Conservation (phyloP, 805 yeast genomes). For the Metschnikowia santaceciliae region DNA sequence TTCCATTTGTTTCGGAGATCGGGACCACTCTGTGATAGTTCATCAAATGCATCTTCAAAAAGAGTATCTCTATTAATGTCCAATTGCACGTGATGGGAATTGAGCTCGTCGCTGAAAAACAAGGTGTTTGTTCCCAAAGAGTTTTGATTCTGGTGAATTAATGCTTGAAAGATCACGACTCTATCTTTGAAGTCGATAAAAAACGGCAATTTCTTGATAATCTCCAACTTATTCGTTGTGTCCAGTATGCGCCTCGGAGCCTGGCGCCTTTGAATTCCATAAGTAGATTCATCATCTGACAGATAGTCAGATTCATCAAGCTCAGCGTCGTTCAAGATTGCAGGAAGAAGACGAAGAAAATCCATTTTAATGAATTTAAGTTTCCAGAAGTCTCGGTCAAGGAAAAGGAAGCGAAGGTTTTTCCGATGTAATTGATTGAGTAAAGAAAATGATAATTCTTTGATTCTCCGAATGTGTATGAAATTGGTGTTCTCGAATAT, state of each 20-base stretch:
- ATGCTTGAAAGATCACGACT: constrained; percentile 64
- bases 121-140: constrained; percentile 17
- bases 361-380: constrained; percentile 29
- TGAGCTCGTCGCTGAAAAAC: constrained; percentile 13
- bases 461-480: constrained; percentile 11
- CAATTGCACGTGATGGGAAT: constrained; percentile 35
- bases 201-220: constrained; percentile 68
- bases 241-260: background rate
- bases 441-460: constrained; percentile 44
- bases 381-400: constrained; percentile 54
- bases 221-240: constrained; percentile 34
- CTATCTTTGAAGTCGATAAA: constrained; percentile 73
- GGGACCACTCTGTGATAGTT: constrained; percentile 49
- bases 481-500: constrained; percentile 31
- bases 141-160: constrained; percentile 53
- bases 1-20: constrained; percentile 55
- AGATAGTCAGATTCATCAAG: constrained; percentile 12
- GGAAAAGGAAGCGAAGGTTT: constrained; percentile 56
- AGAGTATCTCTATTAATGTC: constrained; percentile 64
- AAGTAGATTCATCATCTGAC: constrained; percentile 14
- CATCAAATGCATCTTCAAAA: constrained; percentile 70
- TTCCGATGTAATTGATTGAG: constrained; percentile 63
- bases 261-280: background rate
- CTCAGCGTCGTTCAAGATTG: constrained; percentile 44
- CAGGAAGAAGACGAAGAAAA: constrained; percentile 32